Conservation (phyloP, 2,329 filamentous ascomycete genomes). For the Arthrobotrys megalospora region DNA sequence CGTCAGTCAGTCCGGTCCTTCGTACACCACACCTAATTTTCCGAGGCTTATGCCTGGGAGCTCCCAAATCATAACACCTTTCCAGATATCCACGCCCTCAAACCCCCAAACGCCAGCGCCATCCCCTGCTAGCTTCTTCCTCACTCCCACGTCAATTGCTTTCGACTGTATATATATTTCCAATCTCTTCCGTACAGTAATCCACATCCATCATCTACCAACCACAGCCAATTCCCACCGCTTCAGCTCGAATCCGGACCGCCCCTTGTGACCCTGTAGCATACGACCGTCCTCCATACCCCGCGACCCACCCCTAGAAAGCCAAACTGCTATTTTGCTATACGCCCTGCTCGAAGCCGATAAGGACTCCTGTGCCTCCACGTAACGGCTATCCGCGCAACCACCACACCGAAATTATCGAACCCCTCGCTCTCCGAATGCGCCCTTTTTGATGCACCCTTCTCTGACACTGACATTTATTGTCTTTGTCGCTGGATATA, state of each 20-base stretch:
- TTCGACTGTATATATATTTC: slow-evolving; percentile 50
- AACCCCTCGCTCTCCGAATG: slow-evolving; percentile 44
- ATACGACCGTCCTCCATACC: slow-evolving; percentile 25
- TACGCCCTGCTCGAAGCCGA: background rate
- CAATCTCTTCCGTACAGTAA: background rate
- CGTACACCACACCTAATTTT: slow-evolving; percentile 49
- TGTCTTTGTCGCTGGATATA: slow-evolving; percentile 98
- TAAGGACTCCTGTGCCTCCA: background rate
- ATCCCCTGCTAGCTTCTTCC: background rate
- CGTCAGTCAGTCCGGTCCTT: slow-evolving; percentile 12
- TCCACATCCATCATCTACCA: background rate
- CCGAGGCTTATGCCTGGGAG: slow-evolving; percentile 30
- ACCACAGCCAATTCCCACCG: background rate
- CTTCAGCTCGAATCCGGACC: background rate
- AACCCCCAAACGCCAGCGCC: slow-evolving; percentile 6
- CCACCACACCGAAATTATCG: background rate
- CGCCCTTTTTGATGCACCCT: slow-evolving; percentile 58
- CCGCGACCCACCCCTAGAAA: slow-evolving; percentile 6
- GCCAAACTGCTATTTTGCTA: background rate
- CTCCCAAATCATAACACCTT: slow-evolving; percentile 50
- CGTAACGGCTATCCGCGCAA: background rate
- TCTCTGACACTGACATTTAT: slow-evolving; percentile 62
- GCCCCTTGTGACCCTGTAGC: slow-evolving; percentile 8
- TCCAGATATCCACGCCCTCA: slow-evolving; percentile 27
- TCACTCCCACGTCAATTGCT: slow-evolving; percentile 14